Evolutionary conservation across 257 asterid genomes (phyloP).

Genomic region (Marsdenia floribunda): DNA sequence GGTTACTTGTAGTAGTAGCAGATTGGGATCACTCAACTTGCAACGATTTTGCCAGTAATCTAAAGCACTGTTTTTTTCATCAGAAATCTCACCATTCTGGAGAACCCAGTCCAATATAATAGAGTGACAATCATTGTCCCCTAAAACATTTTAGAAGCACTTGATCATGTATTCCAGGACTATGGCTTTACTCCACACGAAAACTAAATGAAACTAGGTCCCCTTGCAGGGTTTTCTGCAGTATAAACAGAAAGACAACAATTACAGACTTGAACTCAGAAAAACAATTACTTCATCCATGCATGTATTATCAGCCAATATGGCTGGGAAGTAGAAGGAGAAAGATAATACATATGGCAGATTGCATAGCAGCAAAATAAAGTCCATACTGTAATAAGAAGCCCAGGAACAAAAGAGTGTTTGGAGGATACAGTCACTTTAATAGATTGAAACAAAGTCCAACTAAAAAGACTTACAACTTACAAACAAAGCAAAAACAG

Average conservation of each 20-base stretch:
- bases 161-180: not conserved
- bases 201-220: not conserved
- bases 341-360: not conserved
- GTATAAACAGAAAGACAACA: not conserved
- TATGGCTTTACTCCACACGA: not conserved
- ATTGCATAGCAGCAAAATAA: not conserved
- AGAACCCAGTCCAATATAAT: not conserved
- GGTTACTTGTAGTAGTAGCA: not conserved
- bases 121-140: not conserved
- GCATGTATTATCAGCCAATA: not conserved
- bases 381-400: not conserved
- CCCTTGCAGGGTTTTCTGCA: not conserved
- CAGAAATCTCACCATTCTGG: not conserved
- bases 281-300: not conserved
- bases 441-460: not conserved
- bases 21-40: not conserved
- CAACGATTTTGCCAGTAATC: not conserved
- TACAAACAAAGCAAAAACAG: not conserved
- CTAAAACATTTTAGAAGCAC: not conserved
- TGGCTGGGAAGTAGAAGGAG: not conserved
- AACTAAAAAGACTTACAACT: not conserved
- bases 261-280: not conserved
- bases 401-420: not conserved
- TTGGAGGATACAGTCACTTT: not conserved
- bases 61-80: not conserved